Percentiles rank a stretch among this genome's conserved stretches.
phyloP scores from a whole-genome alignment of 768 basidiomycete species.

The Fomitopsis pulvina region DNA sequence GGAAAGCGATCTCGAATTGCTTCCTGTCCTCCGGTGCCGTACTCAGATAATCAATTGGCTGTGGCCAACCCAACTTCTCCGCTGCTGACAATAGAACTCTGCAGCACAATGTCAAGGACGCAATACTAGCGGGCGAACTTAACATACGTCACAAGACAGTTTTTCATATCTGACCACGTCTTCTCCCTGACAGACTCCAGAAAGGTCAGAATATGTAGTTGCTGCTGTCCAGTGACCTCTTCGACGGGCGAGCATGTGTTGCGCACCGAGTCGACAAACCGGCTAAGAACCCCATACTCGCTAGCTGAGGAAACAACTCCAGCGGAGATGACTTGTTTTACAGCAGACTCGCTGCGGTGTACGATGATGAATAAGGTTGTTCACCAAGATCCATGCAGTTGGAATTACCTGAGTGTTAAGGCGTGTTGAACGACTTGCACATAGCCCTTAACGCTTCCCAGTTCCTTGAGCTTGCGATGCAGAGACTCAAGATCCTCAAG shows the following conservation, averaged over 20 bases:
- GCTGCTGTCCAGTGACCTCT: constrained; percentile 37
- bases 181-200: constrained; percentile 55
- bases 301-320: constrained; percentile 36
- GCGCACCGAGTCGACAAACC: constrained; percentile 48
- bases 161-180: constrained; percentile 77
- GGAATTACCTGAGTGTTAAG: constrained; percentile 60
- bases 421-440: constrained; percentile 67
- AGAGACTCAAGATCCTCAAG: constrained; percentile 78
- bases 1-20: constrained; percentile 71
- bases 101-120: background rate
- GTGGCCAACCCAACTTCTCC: constrained; percentile 85
- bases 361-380: background rate
- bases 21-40: constrained; percentile 44
- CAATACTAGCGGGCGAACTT: background rate
- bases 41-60: constrained; percentile 55
- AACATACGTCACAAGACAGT: constrained; percentile 55
- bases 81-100: constrained; percentile 61
- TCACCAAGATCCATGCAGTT: background rate
- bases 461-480: constrained; percentile 69
- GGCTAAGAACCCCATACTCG: constrained; percentile 54
- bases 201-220: constrained; percentile 56
- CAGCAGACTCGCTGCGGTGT: constrained; percentile 46
- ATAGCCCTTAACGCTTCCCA: constrained; percentile 72
- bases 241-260: constrained; percentile 39
- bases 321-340: constrained; percentile 41